Evolutionary conservation across 2,329 filamentous ascomycete species (phyloP), one percentile per base, ranked within the genome.

Genomic region (Arachnopeziza araneosa): DNA sequence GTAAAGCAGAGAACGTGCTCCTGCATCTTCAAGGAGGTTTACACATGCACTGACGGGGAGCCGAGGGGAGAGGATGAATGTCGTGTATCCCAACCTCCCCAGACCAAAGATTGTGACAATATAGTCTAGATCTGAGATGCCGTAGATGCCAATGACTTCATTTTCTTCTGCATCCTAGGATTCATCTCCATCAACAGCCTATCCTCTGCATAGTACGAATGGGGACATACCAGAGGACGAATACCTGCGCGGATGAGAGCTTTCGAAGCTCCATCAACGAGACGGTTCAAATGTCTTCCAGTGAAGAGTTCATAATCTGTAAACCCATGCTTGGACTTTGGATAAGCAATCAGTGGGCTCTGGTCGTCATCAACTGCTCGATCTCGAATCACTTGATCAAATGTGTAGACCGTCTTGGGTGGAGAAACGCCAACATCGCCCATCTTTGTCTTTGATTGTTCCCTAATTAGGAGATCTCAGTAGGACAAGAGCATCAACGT

Each of bases 11-110:
- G 56, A 54, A 6, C 52, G 59, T 57, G 61, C 63, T 4, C 26
- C 26, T 30, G 26, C 26, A 30, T 30, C 26, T 30, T 30, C 5
- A 30, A 82, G 72, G 10, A 84, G 69, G 24, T 74, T 75, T 19
- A 75, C 70, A 61, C 81, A 79, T 2, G 82, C 83, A 52, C 76
- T 74, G 1, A 76, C 74, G 1, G 81, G 76, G 1, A 85, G 75
- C 2, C 83, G 73, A 1, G 80, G 82, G 0, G 81, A 84, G 1
- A 85, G 73, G 26, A 83, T 77, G 2, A 85, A 72, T 4, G 77
- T 74, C 0, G 80, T 76, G 70, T 81, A 82, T 2, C 82, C 82
- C 54, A 85, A 71, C 59, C 80, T 75, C 23, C 76, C 77, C 44
- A 85, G 67, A 4, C 79, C 81, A 30, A 83, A 74, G n/a, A 81